Evolutionary conservation across 495 filamentous ascomycete genomes (phyloP), one percentile per base, ranked within the genome.

Genomic region (Pseudevernia furfuracea): DNA sequence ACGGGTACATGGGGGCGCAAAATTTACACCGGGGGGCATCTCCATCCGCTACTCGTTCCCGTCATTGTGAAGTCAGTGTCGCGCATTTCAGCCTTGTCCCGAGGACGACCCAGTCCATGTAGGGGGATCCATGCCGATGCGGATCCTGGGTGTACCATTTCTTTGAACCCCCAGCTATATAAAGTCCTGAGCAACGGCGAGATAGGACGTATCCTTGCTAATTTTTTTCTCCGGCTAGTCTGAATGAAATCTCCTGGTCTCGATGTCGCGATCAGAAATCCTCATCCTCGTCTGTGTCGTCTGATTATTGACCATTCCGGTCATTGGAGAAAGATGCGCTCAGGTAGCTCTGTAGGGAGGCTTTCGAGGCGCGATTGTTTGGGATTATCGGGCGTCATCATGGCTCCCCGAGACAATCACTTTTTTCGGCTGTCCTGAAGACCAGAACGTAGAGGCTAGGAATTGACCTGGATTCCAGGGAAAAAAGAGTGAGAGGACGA

Each of bases 181-280:
- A n/a, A 25, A 14, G 10, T 12, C 4, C 21, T 11, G 46, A 23
- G n/a, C 46, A 10, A 25, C 28, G 46, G 17, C 46, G 10, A 12
- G 7, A 49, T 4, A 2, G n/a, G n/a, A n/a, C n/a, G n/a, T n/a
- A n/a, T n/a, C n/a, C n/a, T n/a, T n/a, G n/a, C n/a, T n/a, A n/a
- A n/a, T n/a, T n/a, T n/a, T n/a, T n/a, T n/a, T n/a, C n/a, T n/a
- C n/a, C n/a, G n/a, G n/a, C n/a, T n/a, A n/a, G n/a, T n/a, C n/a
- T n/a, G n/a, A n/a, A n/a, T n/a, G n/a, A n/a, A n/a, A 1, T 17
- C 1, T 6, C 1, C 4, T 5, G 25, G 11, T 1, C 3, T 52
- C 25, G 25, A 30, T 1, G 25, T 4, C 37, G 12, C 37, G 37
- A 39, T 39, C 37, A 36, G n/a, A 36, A 36, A 10, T 39, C 10